Evolutionary conservation across 169 alveolate species (phyloP).

Genomic region (Cryptosporidium xiaoi): DNA sequence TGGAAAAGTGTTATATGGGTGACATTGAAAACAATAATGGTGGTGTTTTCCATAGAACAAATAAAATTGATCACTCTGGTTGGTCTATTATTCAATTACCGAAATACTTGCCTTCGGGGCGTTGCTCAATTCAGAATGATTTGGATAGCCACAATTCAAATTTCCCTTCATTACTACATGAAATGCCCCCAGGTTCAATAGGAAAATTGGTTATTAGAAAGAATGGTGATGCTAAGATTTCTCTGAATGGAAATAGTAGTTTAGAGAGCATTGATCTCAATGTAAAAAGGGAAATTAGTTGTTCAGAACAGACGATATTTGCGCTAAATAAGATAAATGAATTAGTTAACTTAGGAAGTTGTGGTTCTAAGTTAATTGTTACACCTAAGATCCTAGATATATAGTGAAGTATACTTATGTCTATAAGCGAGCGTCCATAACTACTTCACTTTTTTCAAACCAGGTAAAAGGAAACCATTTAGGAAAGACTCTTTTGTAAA

Average conservation of each 20-base stretch:
- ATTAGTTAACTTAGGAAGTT: conserved; percentile 44
- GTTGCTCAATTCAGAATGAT: not conserved
- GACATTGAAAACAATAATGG: not conserved
- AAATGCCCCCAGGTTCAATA: conserved; percentile 63
- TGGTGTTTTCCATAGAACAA: not conserved
- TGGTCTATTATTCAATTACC: conserved; percentile 64
- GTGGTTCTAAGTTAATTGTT: conserved; percentile 33
- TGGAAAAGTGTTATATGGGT: not conserved
- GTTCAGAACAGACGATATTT: conserved; percentile 41
- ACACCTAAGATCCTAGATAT: conserved; percentile 28
- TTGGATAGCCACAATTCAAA: not conserved
- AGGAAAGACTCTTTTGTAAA: conserved; percentile 89
- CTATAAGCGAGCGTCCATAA: too few species aligned
- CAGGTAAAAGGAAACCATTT: conserved; percentile 77
- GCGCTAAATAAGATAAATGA: conserved; percentile 60
- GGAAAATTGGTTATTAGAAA: conserved; percentile 21
- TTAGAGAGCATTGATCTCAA: conserved; percentile 3
- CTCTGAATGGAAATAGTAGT: conserved; percentile 1
- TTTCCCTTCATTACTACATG: conserved; percentile 27
- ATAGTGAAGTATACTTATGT: not conserved
- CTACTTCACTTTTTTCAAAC: conserved; percentile 19
- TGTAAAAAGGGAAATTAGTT: not conserved
- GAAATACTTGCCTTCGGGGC: conserved; percentile 15
- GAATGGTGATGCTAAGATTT: conserved; percentile 5
- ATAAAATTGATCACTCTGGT: not conserved